These are phyloP conservation scores for Pugionium cornutum DNA, from an alignment of 345 rosid species.

Conservation along the genomic window DNA sequence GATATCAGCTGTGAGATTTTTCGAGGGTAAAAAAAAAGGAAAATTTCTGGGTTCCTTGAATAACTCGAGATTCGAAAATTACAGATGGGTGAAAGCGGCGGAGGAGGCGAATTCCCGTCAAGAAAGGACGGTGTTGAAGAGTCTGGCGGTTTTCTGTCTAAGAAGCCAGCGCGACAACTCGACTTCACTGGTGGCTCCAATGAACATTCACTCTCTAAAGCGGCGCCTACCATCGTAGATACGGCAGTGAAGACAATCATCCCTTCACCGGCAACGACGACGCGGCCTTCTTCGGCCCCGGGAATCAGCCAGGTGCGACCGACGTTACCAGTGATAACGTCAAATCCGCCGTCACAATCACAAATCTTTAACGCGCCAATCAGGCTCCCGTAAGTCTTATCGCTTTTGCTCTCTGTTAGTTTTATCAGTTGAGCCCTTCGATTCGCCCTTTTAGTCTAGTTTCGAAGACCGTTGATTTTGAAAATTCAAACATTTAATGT, in stretches of 20 bases:
- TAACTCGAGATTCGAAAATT: conserved; percentile 34
- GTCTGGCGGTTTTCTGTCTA: conserved; percentile 44
- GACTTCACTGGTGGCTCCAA: conserved; percentile 69
- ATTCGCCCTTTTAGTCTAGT: not conserved
- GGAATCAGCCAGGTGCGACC: conserved; percentile 38
- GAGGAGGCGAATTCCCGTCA: conserved; percentile 66
- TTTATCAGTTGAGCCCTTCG: not conserved
- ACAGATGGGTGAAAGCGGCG: conserved; percentile 53
- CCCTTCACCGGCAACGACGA: conserved; percentile 24
- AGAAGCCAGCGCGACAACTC: conserved; percentile 88
- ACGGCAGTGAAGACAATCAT: conserved; percentile 6
- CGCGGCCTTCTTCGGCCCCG: conserved; percentile 32
- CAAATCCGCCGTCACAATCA: conserved; percentile 37
- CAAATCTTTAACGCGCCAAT: conserved; percentile 45
- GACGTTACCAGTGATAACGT: conserved; percentile 32
- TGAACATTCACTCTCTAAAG: conserved; percentile 52
- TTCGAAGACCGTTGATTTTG: not conserved
- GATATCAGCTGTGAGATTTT: conserved; percentile 20
- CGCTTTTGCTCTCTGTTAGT: too few relatives aligned
- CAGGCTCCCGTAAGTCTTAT: conserved; percentile 58
- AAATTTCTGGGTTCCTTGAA: conserved; percentile 25
- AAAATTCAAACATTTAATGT: conserved; percentile 20
- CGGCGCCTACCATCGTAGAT: conserved; percentile 20
- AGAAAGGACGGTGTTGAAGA: conserved; percentile 44
- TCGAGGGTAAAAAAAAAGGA: conserved; percentile 2